phyloP scores from a whole-genome alignment of 805 yeast genomes.

The Candida hispaniensis region DNA sequence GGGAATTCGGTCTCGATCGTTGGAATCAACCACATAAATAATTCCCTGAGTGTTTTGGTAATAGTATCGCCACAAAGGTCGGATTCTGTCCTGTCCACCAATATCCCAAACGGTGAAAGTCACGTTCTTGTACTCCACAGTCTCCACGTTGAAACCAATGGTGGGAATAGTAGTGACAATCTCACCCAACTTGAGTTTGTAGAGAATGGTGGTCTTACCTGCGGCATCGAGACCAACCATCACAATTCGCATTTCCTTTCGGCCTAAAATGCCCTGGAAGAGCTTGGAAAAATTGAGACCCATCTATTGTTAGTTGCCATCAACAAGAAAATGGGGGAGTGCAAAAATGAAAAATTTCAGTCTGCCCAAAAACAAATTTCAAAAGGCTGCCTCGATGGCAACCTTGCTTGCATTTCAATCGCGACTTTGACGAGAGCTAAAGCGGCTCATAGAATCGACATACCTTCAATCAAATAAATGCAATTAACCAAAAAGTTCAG shows the following conservation, averaged over 20 bases:
- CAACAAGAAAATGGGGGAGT: no score
- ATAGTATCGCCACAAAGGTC: constrained; percentile 98
- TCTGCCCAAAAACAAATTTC: no score
- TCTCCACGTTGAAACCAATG: constrained; percentile 94
- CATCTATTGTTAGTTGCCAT: constrained; percentile 46
- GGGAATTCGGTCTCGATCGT: constrained; percentile 94
- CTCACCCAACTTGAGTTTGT: constrained; percentile 91
- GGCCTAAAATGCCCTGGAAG: constrained; percentile 91
- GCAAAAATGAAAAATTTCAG: no score
- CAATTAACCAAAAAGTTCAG: no score
- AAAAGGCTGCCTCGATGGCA: no score
- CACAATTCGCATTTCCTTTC: constrained; percentile 94
- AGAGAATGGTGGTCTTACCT: constrained; percentile 94
- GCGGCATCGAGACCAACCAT: constrained; percentile 99
- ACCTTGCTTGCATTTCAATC: no score
- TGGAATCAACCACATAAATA: constrained; percentile 93
- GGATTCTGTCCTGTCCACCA: constrained; percentile 98
- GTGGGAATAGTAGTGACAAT: constrained; percentile 95
- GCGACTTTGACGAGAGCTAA: no score
- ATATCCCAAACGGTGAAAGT: constrained; percentile 98
- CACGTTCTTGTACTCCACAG: constrained; percentile 94
- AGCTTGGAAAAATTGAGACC: constrained; percentile 92
- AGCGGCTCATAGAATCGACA: no score
- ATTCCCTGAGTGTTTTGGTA: constrained; percentile 98
- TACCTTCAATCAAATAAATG: no score